These are phyloP conservation scores for Boletus rufocinnamomeus DNA, from an alignment of 768 basidiomycete species.

Conservation along the genomic window DNA sequence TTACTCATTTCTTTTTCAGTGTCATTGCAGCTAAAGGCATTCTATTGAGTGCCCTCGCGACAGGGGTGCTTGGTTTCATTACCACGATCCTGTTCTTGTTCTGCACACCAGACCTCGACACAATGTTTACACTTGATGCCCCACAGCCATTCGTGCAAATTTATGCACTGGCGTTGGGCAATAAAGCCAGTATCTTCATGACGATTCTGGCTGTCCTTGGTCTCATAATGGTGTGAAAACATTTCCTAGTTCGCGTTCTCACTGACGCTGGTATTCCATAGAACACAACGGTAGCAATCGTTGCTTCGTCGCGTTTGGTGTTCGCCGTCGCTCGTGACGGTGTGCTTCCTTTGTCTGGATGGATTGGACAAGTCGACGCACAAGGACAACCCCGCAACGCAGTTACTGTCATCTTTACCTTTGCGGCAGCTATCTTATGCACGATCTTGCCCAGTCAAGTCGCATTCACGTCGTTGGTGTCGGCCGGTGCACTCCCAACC, in stretches of 20 bases:
- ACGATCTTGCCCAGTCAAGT: conserved; percentile 88
- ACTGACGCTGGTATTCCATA: conserved; percentile 28
- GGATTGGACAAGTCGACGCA: conserved; percentile 76
- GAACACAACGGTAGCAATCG: conserved; percentile 87
- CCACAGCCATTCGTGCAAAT: conserved; percentile 93
- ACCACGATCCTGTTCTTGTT: conserved; percentile 83
- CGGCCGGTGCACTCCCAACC: conserved; percentile 82
- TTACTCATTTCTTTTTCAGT: conserved; percentile 37
- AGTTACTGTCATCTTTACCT: conserved; percentile 83
- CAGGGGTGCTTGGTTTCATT: conserved; percentile 76
- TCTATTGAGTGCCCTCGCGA: conserved; percentile 72
- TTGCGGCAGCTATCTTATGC: conserved; percentile 75
- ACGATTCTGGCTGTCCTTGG: conserved; percentile 81
- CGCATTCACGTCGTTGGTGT: conserved; percentile 88
- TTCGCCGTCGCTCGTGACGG: conserved; percentile 96
- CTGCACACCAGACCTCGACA: conserved; percentile 78
- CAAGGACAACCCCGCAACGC: conserved; percentile 81
- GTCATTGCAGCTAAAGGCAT: conserved; percentile 84
- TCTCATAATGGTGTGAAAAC: conserved; percentile 68
- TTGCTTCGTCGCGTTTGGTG: conserved; percentile 85
- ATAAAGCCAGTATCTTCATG: conserved; percentile 82
- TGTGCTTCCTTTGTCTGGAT: conserved; percentile 77
- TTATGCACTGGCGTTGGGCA: conserved; percentile 82
- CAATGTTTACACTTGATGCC: conserved; percentile 71
- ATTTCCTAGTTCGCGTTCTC: neutral